Evolutionary conservation across 495 filamentous ascomycete species (phyloP), one percentile per base, ranked within the genome.

Genomic region (Echria macrotheca): DNA sequence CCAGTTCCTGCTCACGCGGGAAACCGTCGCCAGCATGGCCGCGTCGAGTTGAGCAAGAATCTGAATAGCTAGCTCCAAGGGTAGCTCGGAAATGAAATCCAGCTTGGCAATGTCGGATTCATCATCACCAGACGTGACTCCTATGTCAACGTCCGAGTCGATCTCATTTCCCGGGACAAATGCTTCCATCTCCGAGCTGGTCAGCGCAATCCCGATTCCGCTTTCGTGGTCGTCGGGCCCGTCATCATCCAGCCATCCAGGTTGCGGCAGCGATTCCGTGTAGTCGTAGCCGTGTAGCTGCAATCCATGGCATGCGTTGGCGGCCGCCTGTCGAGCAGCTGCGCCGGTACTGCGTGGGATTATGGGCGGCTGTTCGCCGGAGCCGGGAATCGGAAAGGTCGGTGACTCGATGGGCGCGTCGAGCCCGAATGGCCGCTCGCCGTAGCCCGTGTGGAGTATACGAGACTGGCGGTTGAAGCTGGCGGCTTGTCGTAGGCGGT

Each of bases 151-250:
- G 35, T 67, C 61, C 4, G 65, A 63, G 25, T 57, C 58, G 8
- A 53, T 40, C 46, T 63, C 55, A 47, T 54, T 50, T 41, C 35
- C 17, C 17, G 53, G 53, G 12, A 58, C 56, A 32, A 71, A 69
- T 2, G 59, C 38, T 25, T 80, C 72, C 4, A 71, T 71, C 12
- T 70, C 64, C 15, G 62, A 61, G 39, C 62, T 73, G 4, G 81
- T 79, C 21, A 86, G 54, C n/a, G 83, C 77, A 55, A 91, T 87
- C 9, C 83, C 85, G 47, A 91, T 85, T n/a, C 85, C 86, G 66
- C 85, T 89, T 61, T 89, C 86, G 23, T 80, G 74, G 58, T 90
- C 85, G 49, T 70, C 65, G n/a, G 65, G 55, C n/a, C 60, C 61
- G 7, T 69, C 61, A 11, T 70, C 61, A 0, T 61, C 44, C 0